Evolutionary conservation across 305 asterid genomes (phyloP).

Genomic region (Fraxinus albicans): DNA sequence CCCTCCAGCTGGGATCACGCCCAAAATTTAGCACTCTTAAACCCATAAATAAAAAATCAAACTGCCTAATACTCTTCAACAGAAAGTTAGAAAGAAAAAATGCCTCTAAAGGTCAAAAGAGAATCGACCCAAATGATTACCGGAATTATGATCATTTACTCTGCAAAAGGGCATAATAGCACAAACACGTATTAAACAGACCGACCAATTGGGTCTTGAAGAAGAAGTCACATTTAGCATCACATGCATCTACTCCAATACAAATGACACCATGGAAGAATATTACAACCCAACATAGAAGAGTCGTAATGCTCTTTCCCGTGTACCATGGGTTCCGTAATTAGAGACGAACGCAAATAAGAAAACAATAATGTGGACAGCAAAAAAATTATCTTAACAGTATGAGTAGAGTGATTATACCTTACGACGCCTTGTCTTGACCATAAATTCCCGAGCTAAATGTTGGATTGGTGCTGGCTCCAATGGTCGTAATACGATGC

Average conservation of each 20-base stretch:
- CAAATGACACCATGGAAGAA: not conserved
- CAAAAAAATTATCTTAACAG: not conserved
- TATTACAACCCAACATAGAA: not conserved
- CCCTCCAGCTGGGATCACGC: not conserved
- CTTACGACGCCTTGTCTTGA: conserved; percentile 96
- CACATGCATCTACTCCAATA: not conserved
- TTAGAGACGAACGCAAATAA: not conserved
- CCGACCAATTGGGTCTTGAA: not conserved
- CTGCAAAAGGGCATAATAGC: not conserved
- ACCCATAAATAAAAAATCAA: not conserved
- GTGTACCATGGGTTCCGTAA: not conserved
- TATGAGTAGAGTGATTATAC: conserved; percentile 31
- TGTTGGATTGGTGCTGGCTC: conserved; percentile 98
- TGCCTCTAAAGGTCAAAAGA: not conserved
- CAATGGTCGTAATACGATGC: conserved; percentile 84
- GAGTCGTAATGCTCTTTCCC: not conserved
- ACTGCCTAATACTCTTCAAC: not conserved
- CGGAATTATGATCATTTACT: not conserved
- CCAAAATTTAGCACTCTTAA: not conserved
- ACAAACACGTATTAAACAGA: not conserved
- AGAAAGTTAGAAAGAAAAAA: not conserved
- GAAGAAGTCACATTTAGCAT: not conserved
- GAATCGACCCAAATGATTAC: not conserved
- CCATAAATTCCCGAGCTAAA: conserved; percentile 97
- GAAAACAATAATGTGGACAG: not conserved